Conservation (phyloP, 345 rosid genomes). For the Hypericum androsaemum region DNA sequence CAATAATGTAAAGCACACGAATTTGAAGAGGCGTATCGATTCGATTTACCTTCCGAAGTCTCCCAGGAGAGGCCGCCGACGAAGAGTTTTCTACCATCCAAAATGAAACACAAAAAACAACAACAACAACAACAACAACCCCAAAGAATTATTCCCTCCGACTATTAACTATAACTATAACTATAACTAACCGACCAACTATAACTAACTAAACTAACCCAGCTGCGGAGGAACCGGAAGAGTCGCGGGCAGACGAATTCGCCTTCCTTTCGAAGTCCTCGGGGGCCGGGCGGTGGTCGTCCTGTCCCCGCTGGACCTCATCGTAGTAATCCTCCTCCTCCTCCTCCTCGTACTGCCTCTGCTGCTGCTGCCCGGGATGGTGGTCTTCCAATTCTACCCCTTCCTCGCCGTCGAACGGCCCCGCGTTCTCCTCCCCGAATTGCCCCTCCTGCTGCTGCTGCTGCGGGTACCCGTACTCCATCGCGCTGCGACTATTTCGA, state of each 20-base stretch:
- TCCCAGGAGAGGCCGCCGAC: constrained; percentile 32
- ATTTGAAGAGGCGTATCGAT: background rate
- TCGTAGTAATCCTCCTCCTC: constrained; percentile 1
- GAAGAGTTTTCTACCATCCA: constrained; percentile 19
- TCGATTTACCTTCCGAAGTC: constrained; percentile 17
- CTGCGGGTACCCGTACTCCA: background rate
- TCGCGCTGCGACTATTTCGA: no score
- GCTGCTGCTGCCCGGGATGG: background rate
- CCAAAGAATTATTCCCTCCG: constrained; percentile 7
- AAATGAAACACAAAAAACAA: background rate
- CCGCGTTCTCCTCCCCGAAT: no score
- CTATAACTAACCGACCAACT: background rate
- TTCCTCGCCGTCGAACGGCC: no score
- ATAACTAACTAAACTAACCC: constrained; percentile 20
- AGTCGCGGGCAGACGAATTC: background rate
- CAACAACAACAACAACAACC: constrained; percentile 12
- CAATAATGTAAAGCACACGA: background rate
- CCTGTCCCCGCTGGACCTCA: constrained; percentile 6
- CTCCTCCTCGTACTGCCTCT: background rate
- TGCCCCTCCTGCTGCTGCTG: constrained; percentile 7
- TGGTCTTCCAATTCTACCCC: no score
- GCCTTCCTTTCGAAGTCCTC: no score
- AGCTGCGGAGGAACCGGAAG: constrained; percentile 12
- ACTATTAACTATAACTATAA: background rate
- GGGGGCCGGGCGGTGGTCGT: background rate